A percentile compares a stretch with the other conserved stretches of the same genome.
These are phyloP conservation scores for Rhodotorula sphaerocarpa DNA, from an alignment of 768 basidiomycete genomes.

Conservation along the genomic window DNA sequence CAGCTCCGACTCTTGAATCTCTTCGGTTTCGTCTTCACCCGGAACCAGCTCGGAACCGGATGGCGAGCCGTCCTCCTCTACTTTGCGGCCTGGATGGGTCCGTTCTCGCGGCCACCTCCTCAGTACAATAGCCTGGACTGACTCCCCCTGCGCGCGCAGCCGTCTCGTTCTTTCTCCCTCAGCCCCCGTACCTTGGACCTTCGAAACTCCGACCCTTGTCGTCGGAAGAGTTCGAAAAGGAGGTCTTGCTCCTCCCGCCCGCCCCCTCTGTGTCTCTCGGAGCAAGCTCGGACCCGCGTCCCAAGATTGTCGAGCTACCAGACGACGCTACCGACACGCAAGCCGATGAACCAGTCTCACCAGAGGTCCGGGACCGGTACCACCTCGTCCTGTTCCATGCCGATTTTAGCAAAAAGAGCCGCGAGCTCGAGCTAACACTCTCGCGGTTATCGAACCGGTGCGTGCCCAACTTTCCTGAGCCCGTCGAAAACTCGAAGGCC, in stretches of 20 bases:
- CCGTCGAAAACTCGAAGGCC: too few species aligned
- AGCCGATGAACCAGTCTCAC: background rate
- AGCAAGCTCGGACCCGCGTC: background rate
- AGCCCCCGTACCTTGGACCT: constrained; percentile 22
- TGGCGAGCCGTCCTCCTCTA: background rate
- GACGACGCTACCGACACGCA: background rate
- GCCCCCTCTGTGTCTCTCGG: constrained; percentile 1
- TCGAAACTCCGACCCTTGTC: background rate
- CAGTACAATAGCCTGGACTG: background rate
- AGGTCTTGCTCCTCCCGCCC: constrained; percentile 20
- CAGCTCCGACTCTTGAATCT: constrained; percentile 24
- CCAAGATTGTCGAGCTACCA: constrained; percentile 17
- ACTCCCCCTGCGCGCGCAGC: background rate
- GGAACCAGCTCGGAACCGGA: background rate
- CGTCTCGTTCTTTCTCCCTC: constrained; percentile 23
- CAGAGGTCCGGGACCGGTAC: background rate
- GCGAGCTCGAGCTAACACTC: constrained; percentile 23
- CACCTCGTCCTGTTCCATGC: constrained; percentile 28
- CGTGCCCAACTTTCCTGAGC: background rate
- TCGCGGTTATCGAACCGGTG: background rate
- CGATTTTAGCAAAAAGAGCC: constrained; percentile 4
- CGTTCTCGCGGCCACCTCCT: too few species aligned
- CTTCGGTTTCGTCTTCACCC: constrained; percentile 7
- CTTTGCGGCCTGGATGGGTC: constrained; percentile 15
- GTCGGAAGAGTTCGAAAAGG: constrained; percentile 17